phyloP scores from a whole-genome alignment of 1,284 basidiomycete species.

The Trichosporon sp. region DNA sequence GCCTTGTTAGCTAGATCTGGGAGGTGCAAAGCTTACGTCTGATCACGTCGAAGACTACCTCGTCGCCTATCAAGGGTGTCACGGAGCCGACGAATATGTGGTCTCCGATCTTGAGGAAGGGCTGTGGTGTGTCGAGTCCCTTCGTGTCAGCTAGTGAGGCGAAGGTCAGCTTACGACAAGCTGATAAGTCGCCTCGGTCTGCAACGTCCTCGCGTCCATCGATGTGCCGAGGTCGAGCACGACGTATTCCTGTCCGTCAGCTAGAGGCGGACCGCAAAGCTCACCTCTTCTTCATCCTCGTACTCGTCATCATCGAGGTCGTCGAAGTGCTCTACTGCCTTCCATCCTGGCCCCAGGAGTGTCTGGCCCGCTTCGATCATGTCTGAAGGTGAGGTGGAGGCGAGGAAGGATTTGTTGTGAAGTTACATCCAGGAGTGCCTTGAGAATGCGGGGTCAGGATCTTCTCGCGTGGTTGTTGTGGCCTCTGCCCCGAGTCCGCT shows the following conservation, averaged over 20 bases:
- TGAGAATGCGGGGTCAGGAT: neutral
- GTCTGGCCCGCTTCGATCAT: conserved; percentile 17
- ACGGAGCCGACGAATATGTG: conserved; percentile 40
- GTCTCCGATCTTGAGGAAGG: conserved; percentile 44
- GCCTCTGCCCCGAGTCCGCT: no score
- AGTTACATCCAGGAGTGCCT: no score
- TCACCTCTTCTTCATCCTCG: conserved; percentile 38
- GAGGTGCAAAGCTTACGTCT: conserved; percentile 26
- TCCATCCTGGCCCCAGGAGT: conserved; percentile 37
- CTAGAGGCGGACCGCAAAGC: conserved; percentile 5
- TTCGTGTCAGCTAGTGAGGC: conserved; percentile 8
- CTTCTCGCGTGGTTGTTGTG: neutral
- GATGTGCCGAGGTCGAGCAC: conserved; percentile 39
- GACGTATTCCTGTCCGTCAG: conserved; percentile 25
- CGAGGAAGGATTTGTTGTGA: neutral
- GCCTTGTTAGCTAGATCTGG: neutral
- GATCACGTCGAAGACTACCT: conserved; percentile 39
- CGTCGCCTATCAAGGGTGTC: conserved; percentile 41
- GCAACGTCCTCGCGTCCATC: conserved; percentile 30
- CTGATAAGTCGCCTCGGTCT: conserved; percentile 38
- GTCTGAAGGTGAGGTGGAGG: neutral
- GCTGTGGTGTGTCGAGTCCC: conserved; percentile 45
- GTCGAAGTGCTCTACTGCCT: conserved; percentile 34
- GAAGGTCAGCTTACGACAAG: conserved; percentile 31
- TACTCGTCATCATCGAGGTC: conserved; percentile 36